Conservation (phyloP, 768 basidiomycete species). For the Calocybe gangraenosa region DNA sequence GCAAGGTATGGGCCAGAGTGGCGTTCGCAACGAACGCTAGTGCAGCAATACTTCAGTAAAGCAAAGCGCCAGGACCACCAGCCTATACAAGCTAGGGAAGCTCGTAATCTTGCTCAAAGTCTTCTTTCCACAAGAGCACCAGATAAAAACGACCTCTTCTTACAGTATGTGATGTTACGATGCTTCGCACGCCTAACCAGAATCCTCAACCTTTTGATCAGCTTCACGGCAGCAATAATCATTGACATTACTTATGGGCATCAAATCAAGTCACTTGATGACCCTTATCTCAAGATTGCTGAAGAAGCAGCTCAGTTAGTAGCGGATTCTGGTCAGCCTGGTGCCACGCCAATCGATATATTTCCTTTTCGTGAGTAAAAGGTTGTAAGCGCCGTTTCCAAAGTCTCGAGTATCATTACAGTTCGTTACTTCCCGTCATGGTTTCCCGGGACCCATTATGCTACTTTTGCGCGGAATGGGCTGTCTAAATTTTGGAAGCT, state of each 20-base stretch:
- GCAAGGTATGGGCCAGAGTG: too few relatives aligned
- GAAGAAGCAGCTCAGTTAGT: conserved; percentile 26
- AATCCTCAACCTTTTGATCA: not conserved
- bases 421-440: conserved; percentile 10
- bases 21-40: conserved; percentile 10
- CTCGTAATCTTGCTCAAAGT: conserved; percentile 13
- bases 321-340: conserved; percentile 21
- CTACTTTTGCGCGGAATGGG: conserved; percentile 4
- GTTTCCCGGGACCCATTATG: conserved; percentile 14
- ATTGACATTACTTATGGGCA: conserved; percentile 29
- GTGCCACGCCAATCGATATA: conserved; percentile 14
- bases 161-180: conserved; percentile 4
- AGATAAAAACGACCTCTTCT: conserved; percentile 12
- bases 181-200: not conserved
- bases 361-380: conserved; percentile 23
- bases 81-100: conserved; percentile 12
- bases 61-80: conserved; percentile 2
- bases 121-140: conserved; percentile 12
- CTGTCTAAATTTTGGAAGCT: not conserved
- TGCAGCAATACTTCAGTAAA: conserved; percentile 7
- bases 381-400: not conserved
- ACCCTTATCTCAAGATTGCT: conserved; percentile 33
- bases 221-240: conserved; percentile 16
- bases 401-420: not conserved
- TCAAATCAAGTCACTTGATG: conserved; percentile 26